phyloP scores from a whole-genome alignment of 176 grass and related monocot species.

The Calamus simplicifolius region DNA sequence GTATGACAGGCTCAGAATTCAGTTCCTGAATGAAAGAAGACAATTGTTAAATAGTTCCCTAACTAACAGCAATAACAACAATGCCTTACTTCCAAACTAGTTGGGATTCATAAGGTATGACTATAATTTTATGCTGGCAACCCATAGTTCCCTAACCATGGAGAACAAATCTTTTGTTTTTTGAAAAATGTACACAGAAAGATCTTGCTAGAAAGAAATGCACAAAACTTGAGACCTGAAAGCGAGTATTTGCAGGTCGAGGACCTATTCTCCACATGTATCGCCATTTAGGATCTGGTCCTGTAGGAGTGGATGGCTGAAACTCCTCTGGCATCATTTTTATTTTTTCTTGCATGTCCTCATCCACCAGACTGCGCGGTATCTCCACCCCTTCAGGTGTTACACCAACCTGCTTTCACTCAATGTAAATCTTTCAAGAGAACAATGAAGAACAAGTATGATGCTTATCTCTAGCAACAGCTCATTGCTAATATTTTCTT shows the following conservation, averaged over 20 bases:
- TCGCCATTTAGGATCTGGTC: conserved; percentile 91
- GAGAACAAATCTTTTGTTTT: no score
- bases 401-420: conserved; percentile 59
- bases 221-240: conserved; percentile 34
- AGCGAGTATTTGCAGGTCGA: conserved; percentile 57
- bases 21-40: conserved; percentile 40
- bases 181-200: no score
- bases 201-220: no score
- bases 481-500: not conserved
- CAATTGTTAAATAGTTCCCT: no score
- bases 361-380: conserved; percentile 81
- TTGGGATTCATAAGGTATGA: no score
- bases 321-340: conserved; percentile 61
- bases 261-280: conserved; percentile 98
- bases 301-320: conserved; percentile 61
- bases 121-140: no score
- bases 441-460: not conserved
- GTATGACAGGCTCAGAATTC: conserved; percentile 93
- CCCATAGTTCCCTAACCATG: no score
- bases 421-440: not conserved
- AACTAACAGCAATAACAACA: no score
- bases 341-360: conserved; percentile 73
- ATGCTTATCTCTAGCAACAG: not conserved
- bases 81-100: no score
- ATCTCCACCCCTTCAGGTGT: conserved; percentile 95